phyloP scores from a whole-genome alignment of 2,329 filamentous ascomycete genomes.

The Clonostachys chloroleuca region DNA sequence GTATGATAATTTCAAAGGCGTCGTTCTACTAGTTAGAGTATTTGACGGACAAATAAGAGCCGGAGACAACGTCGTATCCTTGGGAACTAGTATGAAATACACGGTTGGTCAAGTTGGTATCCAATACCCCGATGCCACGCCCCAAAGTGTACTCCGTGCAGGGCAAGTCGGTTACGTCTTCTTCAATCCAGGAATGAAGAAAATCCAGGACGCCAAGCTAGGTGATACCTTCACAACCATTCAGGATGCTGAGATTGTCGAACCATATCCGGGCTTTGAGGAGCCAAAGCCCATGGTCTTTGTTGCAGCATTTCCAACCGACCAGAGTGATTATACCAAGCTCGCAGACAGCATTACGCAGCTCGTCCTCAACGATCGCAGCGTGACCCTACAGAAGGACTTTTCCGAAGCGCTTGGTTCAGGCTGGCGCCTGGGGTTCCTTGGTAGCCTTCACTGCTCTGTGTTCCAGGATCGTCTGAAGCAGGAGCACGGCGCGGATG shows the following conservation, averaged over 20 bases:
- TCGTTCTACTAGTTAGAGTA: slow-evolving; percentile 83
- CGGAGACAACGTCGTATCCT: slow-evolving; percentile 81
- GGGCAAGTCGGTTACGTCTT: slow-evolving; percentile 95
- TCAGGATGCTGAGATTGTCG: slow-evolving; percentile 69
- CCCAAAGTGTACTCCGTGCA: slow-evolving; percentile 75
- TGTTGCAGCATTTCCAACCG: slow-evolving; percentile 91
- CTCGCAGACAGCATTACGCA: slow-evolving; percentile 93
- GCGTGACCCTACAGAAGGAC: slow-evolving; percentile 90
- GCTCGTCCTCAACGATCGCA: slow-evolving; percentile 89
- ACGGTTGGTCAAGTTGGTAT: slow-evolving; percentile 95
- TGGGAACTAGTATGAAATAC: slow-evolving; percentile 86
- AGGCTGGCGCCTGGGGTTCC: slow-evolving; percentile 89
- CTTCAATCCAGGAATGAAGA: slow-evolving; percentile 99
- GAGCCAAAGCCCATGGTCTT: slow-evolving; percentile 99
- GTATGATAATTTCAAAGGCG: slow-evolving; percentile 95
- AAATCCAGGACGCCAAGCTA: slow-evolving; percentile 89
- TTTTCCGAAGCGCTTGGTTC: slow-evolving; percentile 90
- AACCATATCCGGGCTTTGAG: slow-evolving; percentile 86
- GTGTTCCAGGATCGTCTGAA: slow-evolving; percentile 94
- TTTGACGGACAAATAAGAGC: slow-evolving; percentile 84
- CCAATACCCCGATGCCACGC: slow-evolving; percentile 84
- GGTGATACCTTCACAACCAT: slow-evolving; percentile 91
- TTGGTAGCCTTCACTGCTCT: slow-evolving; percentile 97
- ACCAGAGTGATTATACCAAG: slow-evolving; percentile 81
- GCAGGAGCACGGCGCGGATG: slow-evolving; percentile 89